Percentiles rank a stretch among this genome's conserved stretches.
These are phyloP conservation scores for Aspergillus sp. DNA, from an alignment of 2,329 filamentous ascomycete species.

Conservation along the genomic window DNA sequence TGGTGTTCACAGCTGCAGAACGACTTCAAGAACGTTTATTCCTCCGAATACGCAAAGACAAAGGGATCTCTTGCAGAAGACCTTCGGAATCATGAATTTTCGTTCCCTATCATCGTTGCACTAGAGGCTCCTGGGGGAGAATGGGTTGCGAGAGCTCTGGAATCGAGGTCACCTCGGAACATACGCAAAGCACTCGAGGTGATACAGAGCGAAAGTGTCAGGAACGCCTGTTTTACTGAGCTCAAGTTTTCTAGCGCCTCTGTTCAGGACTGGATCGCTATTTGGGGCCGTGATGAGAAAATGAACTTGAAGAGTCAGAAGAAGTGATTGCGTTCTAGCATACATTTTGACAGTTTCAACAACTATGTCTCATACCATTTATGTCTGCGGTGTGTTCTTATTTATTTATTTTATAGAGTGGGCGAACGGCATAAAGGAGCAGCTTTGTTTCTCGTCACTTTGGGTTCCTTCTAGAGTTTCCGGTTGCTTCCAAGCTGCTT, in stretches of 20 bases:
- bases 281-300: conserved; percentile 26
- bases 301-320: conserved; percentile 19
- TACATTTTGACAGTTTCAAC: not conserved
- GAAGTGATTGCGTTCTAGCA: not conserved
- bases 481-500: no score
- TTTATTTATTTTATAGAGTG: not conserved
- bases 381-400: not conserved
- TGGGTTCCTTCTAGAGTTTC: no score
- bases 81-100: conserved; percentile 20
- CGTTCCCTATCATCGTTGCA: conserved; percentile 22
- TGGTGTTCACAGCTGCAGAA: conserved; percentile 26
- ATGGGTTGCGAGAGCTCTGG: conserved; percentile 16
- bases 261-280: conserved; percentile 24
- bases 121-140: conserved; percentile 17
- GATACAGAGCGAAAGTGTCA: conserved; percentile 18
- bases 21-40: conserved; percentile 26
- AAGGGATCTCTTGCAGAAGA: conserved; percentile 23
- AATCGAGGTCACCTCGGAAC: conserved; percentile 16
- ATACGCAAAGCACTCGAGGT: conserved; percentile 18
- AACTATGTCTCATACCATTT: not conserved
- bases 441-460: no score
- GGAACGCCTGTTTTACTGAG: conserved; percentile 16
- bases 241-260: conserved; percentile 13
- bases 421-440: not conserved
- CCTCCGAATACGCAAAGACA: conserved; percentile 21